Evolutionary conservation across 208 protist genomes (phyloP).

Genomic region (Porcisia deanei): DNA sequence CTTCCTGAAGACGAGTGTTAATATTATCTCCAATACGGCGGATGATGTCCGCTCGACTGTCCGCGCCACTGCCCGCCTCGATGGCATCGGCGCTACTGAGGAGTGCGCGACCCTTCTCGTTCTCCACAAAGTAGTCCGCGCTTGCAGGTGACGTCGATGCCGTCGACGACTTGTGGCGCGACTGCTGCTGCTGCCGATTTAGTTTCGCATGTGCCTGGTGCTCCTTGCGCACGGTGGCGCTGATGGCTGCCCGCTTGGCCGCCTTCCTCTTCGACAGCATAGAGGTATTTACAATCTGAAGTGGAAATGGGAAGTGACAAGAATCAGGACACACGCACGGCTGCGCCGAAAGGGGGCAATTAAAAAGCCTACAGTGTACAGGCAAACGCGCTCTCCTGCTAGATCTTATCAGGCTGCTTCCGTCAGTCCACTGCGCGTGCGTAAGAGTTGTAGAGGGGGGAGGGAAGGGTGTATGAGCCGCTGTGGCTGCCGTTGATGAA

Average conservation of each 20-base stretch:
- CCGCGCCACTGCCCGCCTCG: constrained; percentile 25
- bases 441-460: not conserved
- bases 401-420: not conserved
- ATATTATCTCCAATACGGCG: constrained; percentile 79
- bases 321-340: not conserved
- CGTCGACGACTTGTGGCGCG: not conserved
- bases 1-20: constrained; percentile 79
- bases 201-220: constrained; percentile 22
- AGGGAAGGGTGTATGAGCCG: not conserved
- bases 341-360: constrained; percentile 18
- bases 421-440: not conserved
- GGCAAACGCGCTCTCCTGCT: not conserved
- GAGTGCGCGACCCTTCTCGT: not conserved
- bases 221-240: constrained; percentile 40
- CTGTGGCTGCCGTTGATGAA: not conserved
- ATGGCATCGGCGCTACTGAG: constrained; percentile 33
- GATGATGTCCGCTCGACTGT: constrained; percentile 43
- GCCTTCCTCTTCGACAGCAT: constrained; percentile 82
- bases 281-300: not conserved
- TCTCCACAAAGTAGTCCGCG: not conserved
- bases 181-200: constrained; percentile 8
- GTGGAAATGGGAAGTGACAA: not conserved
- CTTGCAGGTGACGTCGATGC: not conserved
- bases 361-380: constrained; percentile 7
- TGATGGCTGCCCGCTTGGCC: constrained; percentile 39